Conservation (phyloP, 257 asterid species). For the Nicotiana sylvestris region DNA sequence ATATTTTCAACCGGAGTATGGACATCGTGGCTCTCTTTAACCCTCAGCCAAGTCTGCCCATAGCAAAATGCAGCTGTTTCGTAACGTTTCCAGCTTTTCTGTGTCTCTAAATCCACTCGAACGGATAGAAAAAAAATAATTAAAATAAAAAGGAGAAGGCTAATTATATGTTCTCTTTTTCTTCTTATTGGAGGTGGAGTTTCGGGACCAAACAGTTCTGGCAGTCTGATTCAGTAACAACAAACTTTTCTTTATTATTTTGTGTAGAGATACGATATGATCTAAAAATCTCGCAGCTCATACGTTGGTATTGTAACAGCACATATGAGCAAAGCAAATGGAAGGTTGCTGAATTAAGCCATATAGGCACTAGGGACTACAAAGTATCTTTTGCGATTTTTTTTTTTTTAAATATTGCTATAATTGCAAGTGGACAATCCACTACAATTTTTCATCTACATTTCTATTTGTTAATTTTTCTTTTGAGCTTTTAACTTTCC, state of each 20-base stretch:
- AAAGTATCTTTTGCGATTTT: no score
- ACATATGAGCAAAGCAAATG: neutral
- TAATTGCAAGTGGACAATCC: neutral
- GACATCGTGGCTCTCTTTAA: neutral
- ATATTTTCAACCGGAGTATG: neutral
- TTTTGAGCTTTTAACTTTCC: neutral
- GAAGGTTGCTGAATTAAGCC: conserved; percentile 7
- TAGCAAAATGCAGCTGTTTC: neutral
- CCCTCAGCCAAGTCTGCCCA: neutral
- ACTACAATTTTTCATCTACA: neutral
- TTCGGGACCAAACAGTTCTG: neutral
- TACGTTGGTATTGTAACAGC: neutral
- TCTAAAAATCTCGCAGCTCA: neutral
- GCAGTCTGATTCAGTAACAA: neutral
- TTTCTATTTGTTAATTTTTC: neutral
- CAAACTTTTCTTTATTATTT: neutral
- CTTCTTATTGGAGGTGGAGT: neutral
- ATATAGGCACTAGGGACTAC: neutral
- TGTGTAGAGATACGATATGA: neutral
- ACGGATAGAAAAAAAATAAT: neutral
- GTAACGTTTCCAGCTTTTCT: neutral
- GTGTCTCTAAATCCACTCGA: neutral
- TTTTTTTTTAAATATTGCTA: neutral
- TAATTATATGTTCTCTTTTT: no score
- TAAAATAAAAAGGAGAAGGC: neutral